phyloP scores from a whole-genome alignment of 2,329 filamentous ascomycete species.

The Fusarium sp. region DNA sequence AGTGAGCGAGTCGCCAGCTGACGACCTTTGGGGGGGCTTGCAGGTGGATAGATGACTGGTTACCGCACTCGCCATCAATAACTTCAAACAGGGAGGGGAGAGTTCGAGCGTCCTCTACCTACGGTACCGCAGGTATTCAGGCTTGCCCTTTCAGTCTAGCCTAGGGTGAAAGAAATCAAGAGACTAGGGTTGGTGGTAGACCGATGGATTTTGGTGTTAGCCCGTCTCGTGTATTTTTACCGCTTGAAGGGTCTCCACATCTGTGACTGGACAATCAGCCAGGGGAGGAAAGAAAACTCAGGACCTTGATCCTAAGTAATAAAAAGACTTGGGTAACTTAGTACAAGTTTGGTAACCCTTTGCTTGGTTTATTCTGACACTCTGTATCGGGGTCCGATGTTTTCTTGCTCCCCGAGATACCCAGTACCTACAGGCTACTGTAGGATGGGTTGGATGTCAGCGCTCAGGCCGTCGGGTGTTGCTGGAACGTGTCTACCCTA shows the following conservation, averaged over 20 bases:
- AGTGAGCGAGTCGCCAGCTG: constrained; percentile 7
- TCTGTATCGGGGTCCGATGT: no score
- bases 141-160: background rate
- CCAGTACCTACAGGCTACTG: no score
- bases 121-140: background rate
- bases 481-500: background rate
- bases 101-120: background rate
- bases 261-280: background rate
- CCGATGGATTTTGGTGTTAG: background rate
- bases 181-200: background rate
- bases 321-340: no score
- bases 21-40: constrained; percentile 2
- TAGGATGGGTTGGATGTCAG: background rate
- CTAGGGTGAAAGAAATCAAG: background rate
- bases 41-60: background rate
- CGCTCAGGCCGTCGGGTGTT: constrained; percentile 21
- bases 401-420: no score
- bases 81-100: background rate
- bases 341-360: no score
- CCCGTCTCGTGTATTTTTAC: background rate
- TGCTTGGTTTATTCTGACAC: no score
- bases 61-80: constrained; percentile 7
- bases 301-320: no score
- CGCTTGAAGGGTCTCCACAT: background rate
- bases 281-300: background rate